A percentile compares a stretch with the other conserved stretches of the same genome.
Evolutionary conservation across 805 yeast genomes (phyloP).

Genomic region (Kodamaea leandrae): DNA sequence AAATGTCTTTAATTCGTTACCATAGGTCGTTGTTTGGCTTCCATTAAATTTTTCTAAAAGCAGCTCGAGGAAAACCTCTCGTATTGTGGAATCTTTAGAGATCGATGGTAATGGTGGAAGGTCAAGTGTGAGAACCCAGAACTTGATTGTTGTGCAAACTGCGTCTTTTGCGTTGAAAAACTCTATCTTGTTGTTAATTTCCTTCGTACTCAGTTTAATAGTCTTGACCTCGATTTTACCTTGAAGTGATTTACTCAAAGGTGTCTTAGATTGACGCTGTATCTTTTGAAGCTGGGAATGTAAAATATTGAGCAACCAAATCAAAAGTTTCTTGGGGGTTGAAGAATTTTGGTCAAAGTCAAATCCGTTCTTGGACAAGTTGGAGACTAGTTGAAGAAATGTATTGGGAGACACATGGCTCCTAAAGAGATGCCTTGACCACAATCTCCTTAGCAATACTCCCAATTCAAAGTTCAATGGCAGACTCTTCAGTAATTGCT

Average conservation of each 20-base stretch:
- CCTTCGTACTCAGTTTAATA: constrained; percentile 14
- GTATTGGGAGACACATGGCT: constrained; percentile 69
- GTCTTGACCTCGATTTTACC: constrained; percentile 45
- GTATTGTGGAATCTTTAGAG: constrained; percentile 37
- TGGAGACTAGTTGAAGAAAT: constrained; percentile 44
- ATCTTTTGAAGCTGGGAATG: constrained; percentile 21
- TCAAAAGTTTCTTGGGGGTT: constrained; percentile 54
- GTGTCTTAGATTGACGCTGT: constrained; percentile 8
- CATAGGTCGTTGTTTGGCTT: constrained; percentile 22
- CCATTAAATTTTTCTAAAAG: constrained; percentile 47
- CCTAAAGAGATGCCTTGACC: constrained; percentile 61
- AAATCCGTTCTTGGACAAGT: constrained; percentile 6
- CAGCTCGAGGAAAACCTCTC: constrained; percentile 47
- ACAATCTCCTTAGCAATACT: constrained; percentile 29
- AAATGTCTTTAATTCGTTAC: constrained; percentile 37
- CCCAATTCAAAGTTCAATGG: constrained; percentile 21
- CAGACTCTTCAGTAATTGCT: constrained; percentile 2
- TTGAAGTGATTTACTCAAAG: constrained; percentile 43
- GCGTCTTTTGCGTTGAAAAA: constrained; percentile 15
- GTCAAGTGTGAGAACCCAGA: constrained; percentile 57
- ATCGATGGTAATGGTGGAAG: constrained; percentile 59
- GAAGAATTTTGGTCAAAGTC: constrained; percentile 9
- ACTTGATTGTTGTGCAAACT: constrained; percentile 21
- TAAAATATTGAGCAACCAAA: constrained; percentile 58
- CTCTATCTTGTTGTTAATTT: constrained; percentile 21